These are phyloP conservation scores for Eucalyptus melliodora DNA, from an alignment of 345 rosid genomes.

Conservation along the genomic window DNA sequence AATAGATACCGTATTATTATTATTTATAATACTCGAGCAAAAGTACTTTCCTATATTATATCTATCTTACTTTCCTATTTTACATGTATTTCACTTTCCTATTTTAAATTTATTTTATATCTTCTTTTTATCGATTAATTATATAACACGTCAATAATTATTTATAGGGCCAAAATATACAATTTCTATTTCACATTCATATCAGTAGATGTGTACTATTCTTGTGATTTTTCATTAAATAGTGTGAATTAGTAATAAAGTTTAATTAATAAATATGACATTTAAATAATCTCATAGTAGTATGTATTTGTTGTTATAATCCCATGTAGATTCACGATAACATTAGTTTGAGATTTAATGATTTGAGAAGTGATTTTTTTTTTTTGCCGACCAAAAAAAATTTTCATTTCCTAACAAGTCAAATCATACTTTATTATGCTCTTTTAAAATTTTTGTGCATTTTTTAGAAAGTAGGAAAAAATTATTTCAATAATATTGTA, in stretches of 20 bases:
- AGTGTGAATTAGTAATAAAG: rapidly evolving
- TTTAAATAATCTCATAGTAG: background rate
- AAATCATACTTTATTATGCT: background rate
- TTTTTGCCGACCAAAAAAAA: background rate
- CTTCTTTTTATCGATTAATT: background rate
- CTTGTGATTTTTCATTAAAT: background rate
- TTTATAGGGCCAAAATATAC: background rate
- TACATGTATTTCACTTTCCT: too few relatives aligned
- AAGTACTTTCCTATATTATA: background rate
- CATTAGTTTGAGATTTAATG: background rate
- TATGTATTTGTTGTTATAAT: background rate
- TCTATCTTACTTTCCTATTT: too few relatives aligned
- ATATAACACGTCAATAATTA: too few relatives aligned
- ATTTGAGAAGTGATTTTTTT: background rate
- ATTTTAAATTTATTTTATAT: too few relatives aligned
- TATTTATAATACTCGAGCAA: background rate
- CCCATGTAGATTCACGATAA: rapidly evolving
- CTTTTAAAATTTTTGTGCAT: rapidly evolving
- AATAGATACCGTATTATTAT: background rate
- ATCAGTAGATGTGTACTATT: background rate
- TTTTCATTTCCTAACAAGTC: background rate
- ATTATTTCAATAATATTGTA: background rate
- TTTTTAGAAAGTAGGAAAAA: background rate
- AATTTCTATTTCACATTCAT: background rate
- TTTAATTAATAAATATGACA: background rate